phyloP scores from a whole-genome alignment of 2,329 filamentous ascomycete genomes.

The Penicillium sp. region DNA sequence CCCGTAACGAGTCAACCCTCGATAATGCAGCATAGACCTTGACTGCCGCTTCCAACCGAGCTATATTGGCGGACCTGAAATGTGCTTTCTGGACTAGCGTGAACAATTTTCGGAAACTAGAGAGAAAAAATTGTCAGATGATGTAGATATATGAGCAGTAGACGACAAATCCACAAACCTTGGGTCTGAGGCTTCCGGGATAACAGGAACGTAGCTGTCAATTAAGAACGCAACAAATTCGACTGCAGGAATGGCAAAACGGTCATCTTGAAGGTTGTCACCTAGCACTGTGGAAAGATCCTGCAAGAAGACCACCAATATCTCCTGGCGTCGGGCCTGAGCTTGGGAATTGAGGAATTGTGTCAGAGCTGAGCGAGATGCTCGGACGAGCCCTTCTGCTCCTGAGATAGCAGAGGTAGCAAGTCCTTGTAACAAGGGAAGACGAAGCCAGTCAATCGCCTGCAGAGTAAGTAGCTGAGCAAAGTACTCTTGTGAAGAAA shows the following conservation, averaged over 20 bases:
- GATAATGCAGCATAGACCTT: slow-evolving; percentile 74
- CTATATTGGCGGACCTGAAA: slow-evolving; percentile 77
- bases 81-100: slow-evolving; percentile 71
- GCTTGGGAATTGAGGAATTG: slow-evolving; percentile 31
- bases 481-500: slow-evolving; percentile 46
- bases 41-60: slow-evolving; percentile 75
- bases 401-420: slow-evolving; percentile 46
- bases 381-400: slow-evolving; percentile 44
- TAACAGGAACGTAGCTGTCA: slow-evolving; percentile 50
- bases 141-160: not conserved
- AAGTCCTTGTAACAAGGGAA: slow-evolving; percentile 42
- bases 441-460: slow-evolving; percentile 35
- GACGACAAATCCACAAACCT: slow-evolving; percentile 19
- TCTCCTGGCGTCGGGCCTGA: slow-evolving; percentile 30
- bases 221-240: slow-evolving; percentile 76
- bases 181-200: slow-evolving; percentile 47
- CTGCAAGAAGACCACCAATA: slow-evolving; percentile 48
- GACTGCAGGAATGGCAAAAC: slow-evolving; percentile 70
- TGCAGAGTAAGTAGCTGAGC: slow-evolving; percentile 40
- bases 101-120: slow-evolving; percentile 61
- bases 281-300: slow-evolving; percentile 57
- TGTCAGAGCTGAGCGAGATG: slow-evolving; percentile 42
- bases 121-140: slow-evolving; percentile 5
- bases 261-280: slow-evolving; percentile 58
- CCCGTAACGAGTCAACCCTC: slow-evolving; percentile 48